These are phyloP conservation scores for Geranium incanum DNA, from an alignment of 441 rosid genomes.

Conservation along the genomic window DNA sequence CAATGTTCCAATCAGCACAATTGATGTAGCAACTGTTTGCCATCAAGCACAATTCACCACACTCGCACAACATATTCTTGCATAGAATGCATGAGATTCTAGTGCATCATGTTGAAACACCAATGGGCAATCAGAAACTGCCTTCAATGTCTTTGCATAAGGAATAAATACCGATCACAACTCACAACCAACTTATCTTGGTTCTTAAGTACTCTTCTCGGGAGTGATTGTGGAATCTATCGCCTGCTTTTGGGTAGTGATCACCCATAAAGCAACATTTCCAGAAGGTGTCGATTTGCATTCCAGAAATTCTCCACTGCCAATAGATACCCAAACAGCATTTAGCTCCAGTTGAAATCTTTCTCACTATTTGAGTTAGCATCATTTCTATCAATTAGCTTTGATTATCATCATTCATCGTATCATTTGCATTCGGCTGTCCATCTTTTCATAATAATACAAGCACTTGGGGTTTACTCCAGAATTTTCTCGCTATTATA, in stretches of 20 bases:
- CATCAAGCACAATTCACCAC: slow-evolving; percentile 44
- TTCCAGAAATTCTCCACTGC: slow-evolving; percentile 26
- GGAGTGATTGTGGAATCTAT: slow-evolving; percentile 23
- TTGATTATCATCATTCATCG: slow-evolving; percentile 20
- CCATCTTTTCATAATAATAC: slow-evolving; percentile 18
- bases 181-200: slow-evolving; percentile 34
- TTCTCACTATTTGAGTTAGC: slow-evolving; percentile 17
- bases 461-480: not conserved
- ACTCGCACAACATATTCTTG: slow-evolving; percentile 37
- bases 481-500: slow-evolving; percentile 12
- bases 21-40: slow-evolving; percentile 36
- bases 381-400: slow-evolving; percentile 16
- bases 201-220: slow-evolving; percentile 22
- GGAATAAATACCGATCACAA: slow-evolving; percentile 37
- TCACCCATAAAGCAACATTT: slow-evolving; percentile 19
- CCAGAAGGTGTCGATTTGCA: slow-evolving; percentile 22
- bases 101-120: slow-evolving; percentile 30
- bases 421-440: not conserved
- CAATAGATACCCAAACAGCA: slow-evolving; percentile 27
- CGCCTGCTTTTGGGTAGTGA: slow-evolving; percentile 17
- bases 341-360: slow-evolving; percentile 7
- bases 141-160: slow-evolving; percentile 16
- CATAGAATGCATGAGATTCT: slow-evolving; percentile 39
- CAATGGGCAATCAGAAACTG: slow-evolving; percentile 20
- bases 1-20: slow-evolving; percentile 45